phyloP scores from a whole-genome alignment of 225 moss, liverwort and hornwort species.

The Asterella californica region DNA sequence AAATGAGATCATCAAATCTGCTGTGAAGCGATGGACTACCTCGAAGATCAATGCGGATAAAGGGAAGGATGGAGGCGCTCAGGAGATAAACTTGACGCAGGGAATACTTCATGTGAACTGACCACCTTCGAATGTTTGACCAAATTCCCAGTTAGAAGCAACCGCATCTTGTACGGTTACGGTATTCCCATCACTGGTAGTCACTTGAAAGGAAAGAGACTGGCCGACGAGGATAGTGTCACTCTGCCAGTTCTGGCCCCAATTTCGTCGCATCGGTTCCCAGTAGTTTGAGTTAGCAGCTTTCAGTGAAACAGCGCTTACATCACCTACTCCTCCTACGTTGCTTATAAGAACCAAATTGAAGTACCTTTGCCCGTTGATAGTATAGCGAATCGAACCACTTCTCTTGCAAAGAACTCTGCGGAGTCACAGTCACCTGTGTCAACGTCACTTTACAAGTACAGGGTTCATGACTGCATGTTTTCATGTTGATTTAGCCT shows the following conservation, averaged over 20 bases:
- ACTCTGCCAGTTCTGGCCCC: constrained; percentile 92
- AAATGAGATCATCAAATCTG: background rate
- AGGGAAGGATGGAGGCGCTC: background rate
- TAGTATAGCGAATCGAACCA: constrained; percentile 70
- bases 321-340: constrained; percentile 79
- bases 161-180: constrained; percentile 21
- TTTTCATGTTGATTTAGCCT: background rate
- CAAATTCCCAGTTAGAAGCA: constrained; percentile 26
- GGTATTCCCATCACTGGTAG: constrained; percentile 57
- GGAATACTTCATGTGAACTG: constrained; percentile 26
- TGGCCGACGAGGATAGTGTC: constrained; percentile 55
- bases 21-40: background rate
- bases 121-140: constrained; percentile 32
- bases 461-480: background rate
- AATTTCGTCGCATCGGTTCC: constrained; percentile 72
- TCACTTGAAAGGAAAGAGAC: constrained; percentile 71
- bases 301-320: constrained; percentile 58
- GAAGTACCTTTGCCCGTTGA: constrained; percentile 79
- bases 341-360: constrained; percentile 77
- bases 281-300: constrained; percentile 46
- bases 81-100: background rate
- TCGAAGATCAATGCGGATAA: background rate
- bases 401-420: constrained; percentile 70
- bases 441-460: background rate
- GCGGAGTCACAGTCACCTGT: constrained; percentile 16